Base-by-base conservation (phyloP, 2,329 filamentous ascomycete genomes). In the Gyromitra esculenta region DNA sequence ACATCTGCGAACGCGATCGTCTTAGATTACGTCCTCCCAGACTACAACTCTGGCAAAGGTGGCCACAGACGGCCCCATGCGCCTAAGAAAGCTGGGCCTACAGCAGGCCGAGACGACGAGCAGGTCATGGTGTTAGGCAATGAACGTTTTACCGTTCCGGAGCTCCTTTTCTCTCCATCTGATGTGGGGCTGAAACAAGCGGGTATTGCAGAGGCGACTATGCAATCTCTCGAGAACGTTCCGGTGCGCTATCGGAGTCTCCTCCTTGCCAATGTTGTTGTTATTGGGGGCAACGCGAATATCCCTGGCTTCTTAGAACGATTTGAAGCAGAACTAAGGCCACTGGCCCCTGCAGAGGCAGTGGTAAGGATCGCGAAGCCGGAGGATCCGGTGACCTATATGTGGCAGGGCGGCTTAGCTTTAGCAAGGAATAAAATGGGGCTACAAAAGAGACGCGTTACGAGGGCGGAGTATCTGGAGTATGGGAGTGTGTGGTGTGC, bases 1-100 rank as follows among this genome's bases (percentile, higher is more conserved):
- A 75, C 76, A 1, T 66, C 81, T n/a, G 84, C 85, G 78, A 80
- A 84, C 11, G 84, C 81, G 67, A 89, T 97, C 43, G 91, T 94
- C 5, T 90, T 94, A 73, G 95, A 99, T 82, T 99, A 97, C 82
- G 91, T 98, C 21, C 86, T 99, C 1, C 96, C 96, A 0, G 94
- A 99, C 83, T 91, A 90, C 75, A 88, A 90, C 78, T 85, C 85
- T 5, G 83, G 87, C 35, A 87, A 87, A 68, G 86, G 31, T 50
- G 80, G 67, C 52, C 91, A 89, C 77, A 88, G 90, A 79, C 84
- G 85, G 31, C 69, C 54, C 5, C 77, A 77, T 48, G 31, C 69
- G 11, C 70, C 78, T 6, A 72, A 77, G 50, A 76, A 77, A 45
- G 35, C 63, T 7, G 69, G 64, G 15, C 50, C 72, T 41, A 45